Evolutionary conservation across 2,329 filamentous ascomycete species (phyloP).

Genomic region (Cladosporium halotolerans): DNA sequence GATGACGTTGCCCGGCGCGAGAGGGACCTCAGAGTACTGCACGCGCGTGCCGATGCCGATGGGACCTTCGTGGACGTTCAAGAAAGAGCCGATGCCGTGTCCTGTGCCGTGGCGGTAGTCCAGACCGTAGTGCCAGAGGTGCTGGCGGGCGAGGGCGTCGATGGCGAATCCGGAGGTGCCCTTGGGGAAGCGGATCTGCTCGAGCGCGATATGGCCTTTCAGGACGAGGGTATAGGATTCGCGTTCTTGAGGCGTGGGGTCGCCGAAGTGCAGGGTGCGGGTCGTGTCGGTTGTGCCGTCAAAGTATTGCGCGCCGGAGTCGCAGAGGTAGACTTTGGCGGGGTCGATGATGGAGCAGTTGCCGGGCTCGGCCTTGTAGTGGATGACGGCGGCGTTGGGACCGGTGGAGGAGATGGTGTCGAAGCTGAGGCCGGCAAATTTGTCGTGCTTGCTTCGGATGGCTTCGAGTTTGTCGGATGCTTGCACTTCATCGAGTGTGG

Average conservation of each 20-base stretch:
- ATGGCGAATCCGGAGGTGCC: slow-evolving; percentile 90
- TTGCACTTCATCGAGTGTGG: slow-evolving; percentile 74
- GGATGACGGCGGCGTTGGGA: slow-evolving; percentile 86
- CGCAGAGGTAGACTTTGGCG: slow-evolving; percentile 82
- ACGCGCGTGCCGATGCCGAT: slow-evolving; percentile 92
- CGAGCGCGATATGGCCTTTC: slow-evolving; percentile 87
- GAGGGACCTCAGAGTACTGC: slow-evolving; percentile 82
- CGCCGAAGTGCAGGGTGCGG: slow-evolving; percentile 84
- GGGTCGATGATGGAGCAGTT: slow-evolving; percentile 80
- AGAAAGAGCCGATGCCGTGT: slow-evolving; percentile 87
- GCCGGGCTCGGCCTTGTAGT: slow-evolving; percentile 83
- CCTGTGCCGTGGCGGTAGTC: slow-evolving; percentile 96
- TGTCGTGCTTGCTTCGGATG: slow-evolving; percentile 60
- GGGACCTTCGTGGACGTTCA: slow-evolving; percentile 96
- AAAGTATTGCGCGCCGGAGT: slow-evolving; percentile 92
- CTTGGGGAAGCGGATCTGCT: slow-evolving; percentile 83
- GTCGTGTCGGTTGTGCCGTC: slow-evolving; percentile 97
- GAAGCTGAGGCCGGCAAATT: slow-evolving; percentile 88
- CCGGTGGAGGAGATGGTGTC: slow-evolving; percentile 94
- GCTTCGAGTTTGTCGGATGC: slow-evolving; percentile 87
- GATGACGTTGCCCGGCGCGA: slow-evolving; percentile 88
- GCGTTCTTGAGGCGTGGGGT: slow-evolving; percentile 74
- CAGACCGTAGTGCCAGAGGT: slow-evolving; percentile 85
- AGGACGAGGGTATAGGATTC: slow-evolving; percentile 90
- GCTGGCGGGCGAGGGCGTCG: slow-evolving; percentile 81